phyloP scores from a whole-genome alignment of 805 yeast genomes.

The Clavispora fructus region DNA sequence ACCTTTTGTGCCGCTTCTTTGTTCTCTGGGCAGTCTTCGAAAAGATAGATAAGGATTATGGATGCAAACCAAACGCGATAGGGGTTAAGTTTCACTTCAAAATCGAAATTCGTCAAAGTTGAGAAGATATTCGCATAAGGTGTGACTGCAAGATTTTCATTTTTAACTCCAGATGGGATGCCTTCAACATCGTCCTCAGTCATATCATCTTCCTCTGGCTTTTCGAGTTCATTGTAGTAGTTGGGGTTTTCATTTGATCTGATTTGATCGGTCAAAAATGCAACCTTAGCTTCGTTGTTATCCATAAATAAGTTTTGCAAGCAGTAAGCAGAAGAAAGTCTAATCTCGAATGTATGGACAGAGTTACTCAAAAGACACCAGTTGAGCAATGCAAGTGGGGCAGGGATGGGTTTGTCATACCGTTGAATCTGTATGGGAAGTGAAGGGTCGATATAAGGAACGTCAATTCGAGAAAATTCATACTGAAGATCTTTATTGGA shows the following conservation, averaged over 20 bases:
- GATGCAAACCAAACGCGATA: conserved; percentile 83
- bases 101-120: conserved; percentile 71
- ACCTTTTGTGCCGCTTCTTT: conserved; percentile 45
- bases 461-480: conserved; percentile 76
- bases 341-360: conserved; percentile 75
- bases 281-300: conserved; percentile 55
- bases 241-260: conserved; percentile 25
- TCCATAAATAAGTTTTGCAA: conserved; percentile 63
- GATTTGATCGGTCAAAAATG: conserved; percentile 67
- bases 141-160: conserved; percentile 10
- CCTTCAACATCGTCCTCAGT: not conserved
- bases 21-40: conserved; percentile 50
- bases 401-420: conserved; percentile 49
- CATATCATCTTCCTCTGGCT: conserved; percentile 1
- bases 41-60: conserved; percentile 54
- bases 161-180: conserved; percentile 1
- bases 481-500: conserved; percentile 63
- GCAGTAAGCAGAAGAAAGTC: conserved; percentile 66
- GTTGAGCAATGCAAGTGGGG: conserved; percentile 64
- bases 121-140: conserved; percentile 61
- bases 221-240: conserved; percentile 17
- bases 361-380: conserved; percentile 82
- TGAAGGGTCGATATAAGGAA: conserved; percentile 83
- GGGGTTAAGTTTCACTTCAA: conserved; percentile 63
- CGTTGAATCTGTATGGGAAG: conserved; percentile 40